Conservation (phyloP, 495 filamentous ascomycete species). For the Penicillium longicatenatum region DNA sequence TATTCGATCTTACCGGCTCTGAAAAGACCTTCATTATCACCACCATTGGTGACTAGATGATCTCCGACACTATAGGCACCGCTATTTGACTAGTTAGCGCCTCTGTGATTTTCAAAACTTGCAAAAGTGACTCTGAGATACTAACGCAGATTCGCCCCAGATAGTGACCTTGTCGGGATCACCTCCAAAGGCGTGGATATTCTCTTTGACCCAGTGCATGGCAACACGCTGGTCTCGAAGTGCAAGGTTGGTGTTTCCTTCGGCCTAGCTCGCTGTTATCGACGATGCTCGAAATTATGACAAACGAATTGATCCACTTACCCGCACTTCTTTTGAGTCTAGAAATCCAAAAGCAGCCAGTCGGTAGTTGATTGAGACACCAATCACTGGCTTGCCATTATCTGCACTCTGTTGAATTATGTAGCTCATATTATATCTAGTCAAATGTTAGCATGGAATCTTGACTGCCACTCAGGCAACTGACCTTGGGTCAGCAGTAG, state of each 20-base stretch:
- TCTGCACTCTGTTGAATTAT: constrained; percentile 34
- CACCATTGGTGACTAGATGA: constrained; percentile 37
- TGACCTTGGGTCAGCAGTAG: constrained; percentile 40
- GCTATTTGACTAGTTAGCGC: constrained; percentile 15
- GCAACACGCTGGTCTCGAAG: constrained; percentile 54
- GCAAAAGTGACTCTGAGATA: not conserved
- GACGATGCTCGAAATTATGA: not conserved
- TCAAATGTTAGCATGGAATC: not conserved
- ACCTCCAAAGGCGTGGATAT: constrained; percentile 55
- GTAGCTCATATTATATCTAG: constrained; percentile 43
- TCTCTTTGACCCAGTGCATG: constrained; percentile 52
- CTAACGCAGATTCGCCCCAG: constrained; percentile 68
- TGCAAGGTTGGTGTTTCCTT: constrained; percentile 50
- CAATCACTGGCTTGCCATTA: constrained; percentile 61
- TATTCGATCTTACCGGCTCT: constrained; percentile 30
- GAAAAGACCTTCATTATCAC: constrained; percentile 40
- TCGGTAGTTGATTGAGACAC: constrained; percentile 77
- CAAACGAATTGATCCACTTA: constrained; percentile 11
- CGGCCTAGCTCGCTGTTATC: constrained; percentile 25
- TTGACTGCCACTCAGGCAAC: constrained; percentile 12
- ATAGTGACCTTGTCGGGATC: constrained; percentile 64
- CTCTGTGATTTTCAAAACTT: not conserved
- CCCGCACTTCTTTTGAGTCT: constrained; percentile 49
- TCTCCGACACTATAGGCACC: constrained; percentile 43
- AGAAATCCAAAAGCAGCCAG: constrained; percentile 73